Base-by-base conservation (phyloP, 768 basidiomycete species). In the Asterophora lycoperdoides region DNA sequence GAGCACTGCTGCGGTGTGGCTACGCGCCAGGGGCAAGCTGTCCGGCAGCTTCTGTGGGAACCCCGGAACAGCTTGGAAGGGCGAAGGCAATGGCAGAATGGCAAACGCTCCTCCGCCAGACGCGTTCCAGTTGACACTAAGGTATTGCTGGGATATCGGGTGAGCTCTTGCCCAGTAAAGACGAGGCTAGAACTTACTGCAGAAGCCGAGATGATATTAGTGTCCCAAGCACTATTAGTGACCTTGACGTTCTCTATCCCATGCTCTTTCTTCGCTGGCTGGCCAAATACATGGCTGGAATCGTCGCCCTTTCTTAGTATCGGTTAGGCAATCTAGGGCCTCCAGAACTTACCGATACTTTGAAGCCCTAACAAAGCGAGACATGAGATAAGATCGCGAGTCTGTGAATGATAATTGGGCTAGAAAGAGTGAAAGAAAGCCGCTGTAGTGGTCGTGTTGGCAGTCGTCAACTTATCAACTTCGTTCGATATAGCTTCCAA, bases 101-200 rank as follows among this genome's bases (percentile, higher is more conserved):
- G 85, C 88, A 62, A 98, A 97, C 4, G 96, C 94, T 46, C 92
- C 92, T 17, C 92, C 92, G 15, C 92, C 91, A 0, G 89, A 90
- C 11, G 88, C 77, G 64, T 91, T 90, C 91, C 93, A 97, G 77
- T 97, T 98, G 44, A 97, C 71, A 49, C 89, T 88, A 61, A 98
- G 72, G 68, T 94, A 98, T 71, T 80, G 77, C 80, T 88, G 56
- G 46, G 6, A 29, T 55, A 54, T 35, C 32, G 15, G 5, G 17
- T 44, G 28, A 55, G 38, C 53, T 38, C 52, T 19, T 33, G 42
- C 32, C 32, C 52, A 44, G 13, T 11, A 19, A 26, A 29, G 32
- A 35, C 15, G 19, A 39, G 47, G 11, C 18, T 44, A n/a, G 55
- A 45, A 67, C 81, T 64, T 64, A 92, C 89, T 37, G 77, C 84